A percentile compares a stretch with the other conserved stretches of the same genome.
phyloP scores from a whole-genome alignment of 2,329 filamentous ascomycete species.

The Didymella pomorum region DNA sequence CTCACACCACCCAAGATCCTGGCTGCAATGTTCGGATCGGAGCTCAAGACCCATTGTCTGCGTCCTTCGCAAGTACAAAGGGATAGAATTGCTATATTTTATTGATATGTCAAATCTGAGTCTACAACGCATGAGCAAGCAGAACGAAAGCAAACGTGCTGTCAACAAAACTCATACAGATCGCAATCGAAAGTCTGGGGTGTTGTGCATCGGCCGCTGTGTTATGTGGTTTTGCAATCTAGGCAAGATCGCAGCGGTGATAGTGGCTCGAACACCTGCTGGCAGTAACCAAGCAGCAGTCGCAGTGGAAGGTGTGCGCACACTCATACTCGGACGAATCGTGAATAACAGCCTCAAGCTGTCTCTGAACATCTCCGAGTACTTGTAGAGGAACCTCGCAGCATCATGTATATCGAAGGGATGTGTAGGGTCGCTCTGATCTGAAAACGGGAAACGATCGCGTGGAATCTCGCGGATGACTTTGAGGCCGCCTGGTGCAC shows the following conservation, averaged over 20 bases:
- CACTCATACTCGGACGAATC: background rate
- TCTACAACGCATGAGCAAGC: too few species aligned
- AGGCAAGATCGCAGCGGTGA: background rate
- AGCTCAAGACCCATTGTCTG: too few species aligned
- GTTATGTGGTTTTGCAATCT: background rate
- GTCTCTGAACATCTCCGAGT: background rate
- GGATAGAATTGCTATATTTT: too few species aligned
- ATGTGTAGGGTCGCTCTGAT: background rate
- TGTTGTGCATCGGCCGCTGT: too few species aligned
- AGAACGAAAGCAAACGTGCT: too few species aligned
- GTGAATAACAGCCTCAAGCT: background rate
- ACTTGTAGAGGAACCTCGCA: background rate
- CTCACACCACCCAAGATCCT: background rate
- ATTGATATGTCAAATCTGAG: too few species aligned
- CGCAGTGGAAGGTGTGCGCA: too few species aligned
- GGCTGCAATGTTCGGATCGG: too few species aligned
- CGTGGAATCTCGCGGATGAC: background rate
- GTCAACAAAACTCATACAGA: too few species aligned
- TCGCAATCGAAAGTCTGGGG: too few species aligned
- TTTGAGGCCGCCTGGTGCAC: background rate
- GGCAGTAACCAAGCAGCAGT: too few species aligned
- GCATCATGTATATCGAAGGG: background rate
- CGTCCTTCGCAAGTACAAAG: too few species aligned
- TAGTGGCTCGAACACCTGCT: background rate
- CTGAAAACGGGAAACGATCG: background rate